Evolutionary conservation across 2,329 filamentous ascomycete species (phyloP), one percentile per base, ranked within the genome.

Genomic region (Fusarium tuaranense): DNA sequence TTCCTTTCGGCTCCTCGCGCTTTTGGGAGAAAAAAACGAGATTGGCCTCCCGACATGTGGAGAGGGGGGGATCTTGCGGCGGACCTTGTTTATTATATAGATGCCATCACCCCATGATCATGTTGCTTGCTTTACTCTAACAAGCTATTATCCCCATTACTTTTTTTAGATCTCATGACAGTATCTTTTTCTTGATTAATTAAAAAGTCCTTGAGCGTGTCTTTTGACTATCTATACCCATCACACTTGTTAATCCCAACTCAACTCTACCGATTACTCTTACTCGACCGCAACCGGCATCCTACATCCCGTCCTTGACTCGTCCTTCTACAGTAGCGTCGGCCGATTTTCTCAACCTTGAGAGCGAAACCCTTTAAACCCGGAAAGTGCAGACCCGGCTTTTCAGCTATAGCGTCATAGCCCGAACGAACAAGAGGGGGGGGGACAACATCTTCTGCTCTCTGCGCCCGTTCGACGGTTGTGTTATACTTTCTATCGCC

Each of bases 341-440:
- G 63, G 63, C 63, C 69, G 60, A 76, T 57, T 55, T 39, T 41
- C 59, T 69, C 59, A 46, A 53, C 18, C 38, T 67, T 55, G 57
- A 25, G 57, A 25, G 68, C 65, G 51, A 55, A 12, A n/a, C n/a
- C 39, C 63, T 41, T 67, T 58, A 59, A 65, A 66, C 41, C 67
- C 73, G 60, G 60, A 61, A 59, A 65, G 53, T 46, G 46, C 68
- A 38, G 48, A 18, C 59, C 59, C 66, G 63, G 44, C 67, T 57
- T 57, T 57, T 34, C 38, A 59, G 36, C 14, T 41, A 62, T 67
- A 78, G 71, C 76, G 76, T 78, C 76, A 78, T 78, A 76, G 70
- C 60, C 48, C 48, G 48, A 53, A 53, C 57, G 32, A 63, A 22
- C 68, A 34, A 59, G 34, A 62, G 39, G 46, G 39, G 46, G 51